Evolutionary conservation across 169 alveolate genomes (phyloP).

Genomic region (Cystoisospora suis): DNA sequence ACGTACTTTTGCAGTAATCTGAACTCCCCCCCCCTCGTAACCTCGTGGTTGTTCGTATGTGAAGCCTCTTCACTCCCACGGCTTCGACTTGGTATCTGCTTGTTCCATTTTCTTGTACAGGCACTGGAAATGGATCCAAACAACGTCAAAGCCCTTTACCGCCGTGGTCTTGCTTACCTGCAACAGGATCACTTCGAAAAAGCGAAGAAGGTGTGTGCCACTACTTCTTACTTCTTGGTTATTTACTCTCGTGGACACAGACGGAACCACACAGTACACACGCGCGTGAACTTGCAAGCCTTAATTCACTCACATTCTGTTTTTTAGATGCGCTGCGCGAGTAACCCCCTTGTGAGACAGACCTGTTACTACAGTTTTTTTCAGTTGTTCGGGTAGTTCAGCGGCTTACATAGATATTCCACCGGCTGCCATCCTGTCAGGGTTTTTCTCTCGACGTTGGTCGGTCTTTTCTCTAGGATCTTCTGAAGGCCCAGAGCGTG

Average conservation of each 20-base stretch:
- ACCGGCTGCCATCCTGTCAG: not conserved
- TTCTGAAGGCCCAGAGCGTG: not conserved
- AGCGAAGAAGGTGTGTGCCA: slow-evolving; percentile 26
- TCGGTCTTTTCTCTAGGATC: not conserved
- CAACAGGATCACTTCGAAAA: slow-evolving; percentile 38
- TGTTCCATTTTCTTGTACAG: not conserved
- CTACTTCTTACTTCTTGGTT: not conserved
- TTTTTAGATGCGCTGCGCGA: not conserved
- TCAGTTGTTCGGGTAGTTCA: not conserved
- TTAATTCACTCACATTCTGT: not conserved
- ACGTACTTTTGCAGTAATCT: no score
- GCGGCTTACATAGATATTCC: not conserved
- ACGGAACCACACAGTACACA: not conserved
- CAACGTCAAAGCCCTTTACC: slow-evolving; percentile 53
- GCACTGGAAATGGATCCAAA: slow-evolving; percentile 61
- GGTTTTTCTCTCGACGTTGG: not conserved
- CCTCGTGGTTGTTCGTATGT: no score
- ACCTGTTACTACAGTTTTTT: no score
- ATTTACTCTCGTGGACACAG: not conserved
- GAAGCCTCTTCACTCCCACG: no score
- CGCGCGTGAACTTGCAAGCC: not conserved
- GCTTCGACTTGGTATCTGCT: not conserved
- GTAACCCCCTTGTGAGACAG: no score
- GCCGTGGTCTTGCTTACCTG: slow-evolving; percentile 45
- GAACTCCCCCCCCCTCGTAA: no score